Conservation (phyloP, 202 grass and related monocot genomes). For the Carex arenaria region DNA sequence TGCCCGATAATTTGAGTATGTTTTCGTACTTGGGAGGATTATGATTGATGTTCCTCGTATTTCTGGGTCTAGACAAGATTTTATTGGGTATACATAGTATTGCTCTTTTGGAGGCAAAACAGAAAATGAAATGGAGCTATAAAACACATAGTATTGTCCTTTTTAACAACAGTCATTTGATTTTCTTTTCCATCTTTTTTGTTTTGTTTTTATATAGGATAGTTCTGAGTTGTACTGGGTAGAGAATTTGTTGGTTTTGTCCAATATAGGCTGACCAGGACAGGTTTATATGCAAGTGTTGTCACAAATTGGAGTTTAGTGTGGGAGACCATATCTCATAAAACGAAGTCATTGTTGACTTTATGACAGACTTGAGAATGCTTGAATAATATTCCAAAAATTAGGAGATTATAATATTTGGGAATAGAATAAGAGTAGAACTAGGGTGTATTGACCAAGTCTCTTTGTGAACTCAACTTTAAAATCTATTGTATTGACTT, state of each 20-base stretch:
- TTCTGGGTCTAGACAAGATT: neutral
- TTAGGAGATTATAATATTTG: too few relatives aligned
- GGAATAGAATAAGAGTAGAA: too few relatives aligned
- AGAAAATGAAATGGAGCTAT: neutral
- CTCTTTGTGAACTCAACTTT: too few relatives aligned
- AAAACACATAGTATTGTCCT: neutral
- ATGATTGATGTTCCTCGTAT: neutral
- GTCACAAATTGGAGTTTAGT: neutral
- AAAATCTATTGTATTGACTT: too few relatives aligned
- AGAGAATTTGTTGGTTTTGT: neutral
- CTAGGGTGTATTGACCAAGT: too few relatives aligned
- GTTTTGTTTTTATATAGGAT: neutral
- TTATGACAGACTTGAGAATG: neutral
- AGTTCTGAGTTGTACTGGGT: neutral
- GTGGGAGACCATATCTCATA: neutral
- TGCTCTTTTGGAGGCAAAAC: neutral
- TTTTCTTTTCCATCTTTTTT: neutral
- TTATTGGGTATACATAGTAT: neutral
- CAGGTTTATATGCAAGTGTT: neutral
- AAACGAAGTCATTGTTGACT: slow-evolving; percentile 7
- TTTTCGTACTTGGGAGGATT: neutral
- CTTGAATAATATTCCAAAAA: too few relatives aligned
- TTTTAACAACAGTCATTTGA: neutral
- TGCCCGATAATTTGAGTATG: neutral
- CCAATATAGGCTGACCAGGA: neutral